Evolutionary conservation across 2,329 filamentous ascomycete species (phyloP).

Genomic region (Dryadomyces sulphureus): DNA sequence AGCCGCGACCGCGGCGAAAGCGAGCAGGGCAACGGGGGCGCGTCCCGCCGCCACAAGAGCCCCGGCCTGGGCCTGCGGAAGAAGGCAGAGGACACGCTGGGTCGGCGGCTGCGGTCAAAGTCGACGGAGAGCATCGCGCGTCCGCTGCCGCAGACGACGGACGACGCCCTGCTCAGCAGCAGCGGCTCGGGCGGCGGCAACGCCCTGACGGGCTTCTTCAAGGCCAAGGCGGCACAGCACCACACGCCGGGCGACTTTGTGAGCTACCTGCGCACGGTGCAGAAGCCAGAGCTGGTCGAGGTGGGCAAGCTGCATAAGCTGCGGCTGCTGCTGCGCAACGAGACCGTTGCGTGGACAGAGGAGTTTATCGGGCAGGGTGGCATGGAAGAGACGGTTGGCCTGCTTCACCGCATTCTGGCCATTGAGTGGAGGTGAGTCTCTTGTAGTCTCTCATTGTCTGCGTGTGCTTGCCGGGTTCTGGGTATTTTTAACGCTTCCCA

Average conservation of each 20-base stretch:
- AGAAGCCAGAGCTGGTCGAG: slow-evolving; percentile 70
- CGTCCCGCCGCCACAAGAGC: slow-evolving; percentile 29
- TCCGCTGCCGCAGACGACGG: slow-evolving; percentile 20
- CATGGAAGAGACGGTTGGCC: slow-evolving; percentile 77
- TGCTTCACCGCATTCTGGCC: slow-evolving; percentile 83
- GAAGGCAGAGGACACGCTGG: slow-evolving; percentile 42
- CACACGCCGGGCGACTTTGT: slow-evolving; percentile 75
- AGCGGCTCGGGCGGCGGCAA: slow-evolving; percentile 13
- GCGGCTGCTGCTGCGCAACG: slow-evolving; percentile 75
- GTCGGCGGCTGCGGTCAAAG: slow-evolving; percentile 54
- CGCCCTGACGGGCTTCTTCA: slow-evolving; percentile 32
- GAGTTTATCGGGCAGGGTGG: slow-evolving; percentile 78
- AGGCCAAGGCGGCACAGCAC: slow-evolving; percentile 59
- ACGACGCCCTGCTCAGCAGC: slow-evolving; percentile 23
- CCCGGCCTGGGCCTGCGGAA: slow-evolving; percentile 60
- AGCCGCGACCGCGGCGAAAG: slow-evolving; percentile 3
- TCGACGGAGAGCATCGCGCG: slow-evolving; percentile 55
- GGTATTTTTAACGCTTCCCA: slow-evolving; percentile 18
- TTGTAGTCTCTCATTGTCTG: neutral
- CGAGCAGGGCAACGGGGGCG: neutral
- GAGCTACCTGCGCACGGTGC: slow-evolving; percentile 64
- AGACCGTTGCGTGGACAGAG: slow-evolving; percentile 92
- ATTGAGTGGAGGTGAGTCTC: slow-evolving; percentile 77
- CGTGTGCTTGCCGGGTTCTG: neutral
- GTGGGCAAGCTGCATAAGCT: slow-evolving; percentile 94